Base-by-base conservation (phyloP, 768 basidiomycete species). In the Sarcodon aspratus region DNA sequence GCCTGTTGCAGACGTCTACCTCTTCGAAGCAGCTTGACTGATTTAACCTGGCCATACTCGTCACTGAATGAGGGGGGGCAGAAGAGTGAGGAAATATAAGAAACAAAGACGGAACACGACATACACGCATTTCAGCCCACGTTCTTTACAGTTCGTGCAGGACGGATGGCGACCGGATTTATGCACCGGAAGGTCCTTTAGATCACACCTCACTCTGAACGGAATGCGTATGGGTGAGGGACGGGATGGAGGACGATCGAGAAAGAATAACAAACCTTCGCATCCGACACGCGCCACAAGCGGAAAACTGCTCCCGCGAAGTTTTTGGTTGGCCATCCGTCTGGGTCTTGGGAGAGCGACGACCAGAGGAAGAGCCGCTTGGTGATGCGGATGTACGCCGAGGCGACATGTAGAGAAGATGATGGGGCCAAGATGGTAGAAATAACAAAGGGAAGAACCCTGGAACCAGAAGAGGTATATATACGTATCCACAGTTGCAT, bases 221-320 rank as follows among this genome's bases (percentile, higher is more conserved):
- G 13, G 17, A 38, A 36, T 46, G 37, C 43, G 10, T 45, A 27
- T 17, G 44, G 44, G 45, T 3, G 32, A 17, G 42, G 13, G 13
- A 47, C n/a, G 13, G 40, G 40, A 38, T 38, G 37, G 18, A 27
- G 13, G 27, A 13, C 9, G 40, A 13, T 15, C 9, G 13, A 27
- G 40, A 13, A 13, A 42, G 40, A 42, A 42, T 27, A 42, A 42
- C 66, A 36, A 47, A 85, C 83, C 93, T 78, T 62, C 93, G 68
- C 80, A 88, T 88, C 52, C 90, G 80, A 65, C 93, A 96, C 32
- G 90, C 89, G 50, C 90, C 90, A 61, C 93, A 95, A 7, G 92
- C 92, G 63, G 51, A 3, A 63, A 52, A 57, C 52, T 60, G 60
- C 45, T 57, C 54, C 3, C 57, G 50, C 40, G 56, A 54, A 40